Evolutionary conservation across 805 yeast genomes (phyloP), one percentile per base, ranked within the genome.

Genomic region (Candida ascalaphidarum): DNA sequence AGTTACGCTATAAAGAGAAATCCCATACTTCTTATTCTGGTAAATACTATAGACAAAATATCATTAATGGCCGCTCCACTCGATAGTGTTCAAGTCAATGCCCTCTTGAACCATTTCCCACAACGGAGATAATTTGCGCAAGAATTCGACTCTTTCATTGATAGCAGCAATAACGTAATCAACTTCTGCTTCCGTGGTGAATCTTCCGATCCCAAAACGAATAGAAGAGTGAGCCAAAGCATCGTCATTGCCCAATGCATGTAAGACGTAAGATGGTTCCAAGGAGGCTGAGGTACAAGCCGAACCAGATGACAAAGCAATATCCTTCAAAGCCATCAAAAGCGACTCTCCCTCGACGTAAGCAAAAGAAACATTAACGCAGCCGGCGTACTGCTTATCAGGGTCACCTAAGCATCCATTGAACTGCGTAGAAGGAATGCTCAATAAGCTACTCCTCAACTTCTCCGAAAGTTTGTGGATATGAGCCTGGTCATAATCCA

Each of bases 91-190:
- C 54, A 92, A 67, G 52, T 92, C 98, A 47, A 92, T 89, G 42
- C 98, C 98, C 41, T 92, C 97, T 59, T 92, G 95, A 33, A 85
- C 95, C 97, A 92, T 88, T 64, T 92, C 98, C 97, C 97, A 92
- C 46, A 92, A 67, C 27, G 98, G 98, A 33, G 92, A 77, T 60
- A 92, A 68, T 49, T 86, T 89, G 59, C 98, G 76, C 52, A 92
- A 71, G 60, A 85, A 85, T 39, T 77, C 79, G 31, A 92, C 97
- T 58, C 96, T 76, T 53, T 84, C 88, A 32, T 74, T 68, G 33
- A 92, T 84, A 10, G 96, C 95, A 34, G 80, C 66, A 39, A 92
- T 69, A 27, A 92, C 98, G 50, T 88, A 92, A 52, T 92, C 97
- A 30, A 92, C 74, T 60, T 92, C 98, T 28, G 75, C 94, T 45